Evolutionary conservation across 2,329 filamentous ascomycete species (phyloP).

Genomic region (Ophioceras dolichostomum): DNA sequence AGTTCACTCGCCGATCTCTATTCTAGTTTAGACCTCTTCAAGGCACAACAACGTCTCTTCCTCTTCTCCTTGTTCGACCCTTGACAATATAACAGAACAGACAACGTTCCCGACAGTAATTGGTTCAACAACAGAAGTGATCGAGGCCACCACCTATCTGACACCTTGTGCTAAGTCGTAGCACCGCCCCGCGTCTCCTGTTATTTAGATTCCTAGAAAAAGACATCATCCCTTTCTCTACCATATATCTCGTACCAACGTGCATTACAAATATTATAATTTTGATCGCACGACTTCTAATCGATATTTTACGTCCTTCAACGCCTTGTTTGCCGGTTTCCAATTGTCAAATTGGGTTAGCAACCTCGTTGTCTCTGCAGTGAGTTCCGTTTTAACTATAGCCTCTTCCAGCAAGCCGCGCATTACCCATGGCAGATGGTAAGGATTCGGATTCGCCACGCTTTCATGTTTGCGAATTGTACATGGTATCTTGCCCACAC

Average conservation of each 20-base stretch:
- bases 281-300: conserved; percentile 86
- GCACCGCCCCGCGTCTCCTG: neutral
- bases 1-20: too few species aligned
- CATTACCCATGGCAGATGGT: conserved; percentile 91
- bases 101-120: too few species aligned
- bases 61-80: too few species aligned
- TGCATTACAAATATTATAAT: conserved; percentile 43
- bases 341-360: conserved; percentile 87
- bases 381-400: conserved; percentile 70
- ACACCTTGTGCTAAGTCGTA: too few species aligned
- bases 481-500: conserved; percentile 31
- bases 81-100: too few species aligned
- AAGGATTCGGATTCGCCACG: conserved; percentile 59
- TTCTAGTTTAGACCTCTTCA: too few species aligned
- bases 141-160: too few species aligned
- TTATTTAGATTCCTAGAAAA: neutral
- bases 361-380: conserved; percentile 63
- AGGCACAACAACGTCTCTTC: too few species aligned
- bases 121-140: too few species aligned
- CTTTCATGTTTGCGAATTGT: conserved; percentile 37
- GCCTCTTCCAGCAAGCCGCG: conserved; percentile 86
- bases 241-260: neutral
- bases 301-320: conserved; percentile 93
- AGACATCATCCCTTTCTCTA: neutral
- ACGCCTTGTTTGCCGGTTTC: conserved; percentile 78